These are phyloP conservation scores for Phytophthora tentaculata DNA, from an alignment of 352 stramenopile species.

Conservation along the genomic window DNA sequence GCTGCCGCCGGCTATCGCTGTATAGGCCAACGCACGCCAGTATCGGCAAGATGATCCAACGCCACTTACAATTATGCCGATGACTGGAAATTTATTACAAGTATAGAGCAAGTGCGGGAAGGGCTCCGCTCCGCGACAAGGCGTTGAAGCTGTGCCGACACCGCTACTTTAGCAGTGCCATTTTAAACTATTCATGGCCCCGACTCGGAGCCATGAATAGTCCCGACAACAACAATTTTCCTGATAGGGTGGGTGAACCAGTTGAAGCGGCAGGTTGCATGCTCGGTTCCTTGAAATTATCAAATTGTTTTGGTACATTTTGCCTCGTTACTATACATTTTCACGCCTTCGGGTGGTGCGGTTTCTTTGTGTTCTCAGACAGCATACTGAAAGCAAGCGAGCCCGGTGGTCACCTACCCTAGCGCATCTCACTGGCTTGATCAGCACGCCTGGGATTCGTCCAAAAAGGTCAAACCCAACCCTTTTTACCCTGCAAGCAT, in stretches of 20 bases:
- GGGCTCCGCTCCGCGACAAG: not conserved
- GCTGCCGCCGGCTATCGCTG: constrained; percentile 1
- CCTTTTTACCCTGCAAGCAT: constrained; percentile 26
- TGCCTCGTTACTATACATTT: not conserved
- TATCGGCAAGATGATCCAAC: not conserved
- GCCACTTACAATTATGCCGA: not conserved
- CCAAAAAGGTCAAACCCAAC: constrained; percentile 17
- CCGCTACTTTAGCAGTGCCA: not conserved
- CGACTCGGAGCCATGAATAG: not conserved
- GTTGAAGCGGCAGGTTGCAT: constrained; percentile 1
- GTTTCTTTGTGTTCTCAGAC: constrained; percentile 25
- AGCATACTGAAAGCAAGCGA: constrained; percentile 11
- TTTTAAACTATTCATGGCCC: not conserved
- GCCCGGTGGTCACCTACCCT: constrained; percentile 2
- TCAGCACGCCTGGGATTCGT: constrained; percentile 13
- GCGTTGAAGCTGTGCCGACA: not conserved
- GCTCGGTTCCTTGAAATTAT: not conserved
- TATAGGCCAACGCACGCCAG: constrained; percentile 12
- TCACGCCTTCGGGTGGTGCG: constrained; percentile 5
- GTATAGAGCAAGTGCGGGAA: not conserved
- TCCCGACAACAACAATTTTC: constrained; percentile 3
- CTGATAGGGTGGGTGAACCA: constrained; percentile 18
- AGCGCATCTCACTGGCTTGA: constrained; percentile 28
- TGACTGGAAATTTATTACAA: not conserved
- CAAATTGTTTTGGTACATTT: constrained; percentile 1